These are phyloP conservation scores for Sporothrix dimorphospora DNA, from an alignment of 2,329 filamentous ascomycete species.

Conservation along the genomic window DNA sequence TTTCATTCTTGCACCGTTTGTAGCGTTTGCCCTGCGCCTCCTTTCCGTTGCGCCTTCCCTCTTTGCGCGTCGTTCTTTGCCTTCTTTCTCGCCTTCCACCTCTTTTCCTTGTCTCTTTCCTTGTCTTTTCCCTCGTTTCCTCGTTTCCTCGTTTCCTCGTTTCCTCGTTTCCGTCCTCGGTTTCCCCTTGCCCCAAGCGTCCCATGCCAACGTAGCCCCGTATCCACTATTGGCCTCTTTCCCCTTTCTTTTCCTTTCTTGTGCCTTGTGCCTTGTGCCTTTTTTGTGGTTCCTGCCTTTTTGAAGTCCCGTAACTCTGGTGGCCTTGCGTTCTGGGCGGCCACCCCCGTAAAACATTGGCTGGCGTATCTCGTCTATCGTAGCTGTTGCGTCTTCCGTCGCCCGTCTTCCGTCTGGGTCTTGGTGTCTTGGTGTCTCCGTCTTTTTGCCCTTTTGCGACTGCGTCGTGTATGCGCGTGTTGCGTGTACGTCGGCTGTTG, in stretches of 20 bases:
- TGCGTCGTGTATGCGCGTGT: not conserved
- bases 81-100: not conserved
- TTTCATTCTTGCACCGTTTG: not conserved
- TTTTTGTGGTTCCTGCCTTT: constrained; percentile 5
- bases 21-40: constrained; percentile 19
- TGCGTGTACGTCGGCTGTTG: constrained; percentile 1
- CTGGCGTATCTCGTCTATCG: not conserved
- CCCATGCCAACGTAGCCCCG: not conserved
- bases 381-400: not conserved
- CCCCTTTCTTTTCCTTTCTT: not conserved
- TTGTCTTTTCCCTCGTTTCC: not conserved
- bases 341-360: not conserved
- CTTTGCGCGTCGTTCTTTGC: not conserved
- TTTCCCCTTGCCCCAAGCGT: not conserved
- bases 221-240: constrained; percentile 2
- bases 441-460: not conserved
- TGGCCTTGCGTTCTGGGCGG: too few species aligned
- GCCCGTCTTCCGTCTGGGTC: too few species aligned
- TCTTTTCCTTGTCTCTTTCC: not conserved
- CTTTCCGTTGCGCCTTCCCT: constrained; percentile 10
- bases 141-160: not conserved
- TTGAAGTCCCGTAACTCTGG: not conserved
- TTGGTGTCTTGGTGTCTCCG: not conserved
- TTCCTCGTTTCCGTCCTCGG: not conserved
- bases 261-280: not conserved